phyloP scores from a whole-genome alignment of 1,139 yeast genomes.

The Pneumocystis canis region DNA sequence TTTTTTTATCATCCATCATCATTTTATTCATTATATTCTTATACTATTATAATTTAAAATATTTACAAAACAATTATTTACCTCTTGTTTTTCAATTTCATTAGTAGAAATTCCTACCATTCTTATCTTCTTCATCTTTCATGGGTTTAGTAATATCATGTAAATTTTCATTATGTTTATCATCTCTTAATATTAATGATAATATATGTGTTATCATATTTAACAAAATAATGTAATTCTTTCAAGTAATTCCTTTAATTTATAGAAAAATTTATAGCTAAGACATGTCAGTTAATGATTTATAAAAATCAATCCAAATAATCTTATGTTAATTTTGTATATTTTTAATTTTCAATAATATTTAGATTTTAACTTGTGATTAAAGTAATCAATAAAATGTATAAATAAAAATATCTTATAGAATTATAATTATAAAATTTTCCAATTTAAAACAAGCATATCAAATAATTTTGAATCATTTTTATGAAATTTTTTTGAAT shows the following conservation, averaged over 20 bases:
- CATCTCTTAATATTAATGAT: neutral
- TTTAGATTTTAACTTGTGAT: too few relatives aligned
- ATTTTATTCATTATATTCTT: neutral
- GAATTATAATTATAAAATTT: neutral
- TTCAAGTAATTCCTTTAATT: neutral
- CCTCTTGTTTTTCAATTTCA: neutral
- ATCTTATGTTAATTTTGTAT: neutral
- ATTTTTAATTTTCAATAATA: neutral
- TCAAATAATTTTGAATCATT: conserved; percentile 45
- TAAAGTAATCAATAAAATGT: neutral
- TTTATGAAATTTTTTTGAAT: conserved; percentile 44
- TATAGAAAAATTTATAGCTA: neutral
- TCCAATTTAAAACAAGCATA: conserved; percentile 31
- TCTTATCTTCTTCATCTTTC: neutral
- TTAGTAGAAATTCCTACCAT: neutral
- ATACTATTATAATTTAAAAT: neutral
- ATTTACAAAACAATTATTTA: neutral
- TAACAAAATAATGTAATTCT: neutral
- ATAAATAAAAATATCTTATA: neutral
- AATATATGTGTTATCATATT: neutral
- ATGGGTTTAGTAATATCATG: neutral
- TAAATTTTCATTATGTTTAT: neutral
- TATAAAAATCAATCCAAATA: neutral
- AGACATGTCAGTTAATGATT: neutral
- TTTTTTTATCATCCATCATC: neutral